Evolutionary conservation across 2,329 filamentous ascomycete species (phyloP).

Genomic region (Trichoderma aggressivum): DNA sequence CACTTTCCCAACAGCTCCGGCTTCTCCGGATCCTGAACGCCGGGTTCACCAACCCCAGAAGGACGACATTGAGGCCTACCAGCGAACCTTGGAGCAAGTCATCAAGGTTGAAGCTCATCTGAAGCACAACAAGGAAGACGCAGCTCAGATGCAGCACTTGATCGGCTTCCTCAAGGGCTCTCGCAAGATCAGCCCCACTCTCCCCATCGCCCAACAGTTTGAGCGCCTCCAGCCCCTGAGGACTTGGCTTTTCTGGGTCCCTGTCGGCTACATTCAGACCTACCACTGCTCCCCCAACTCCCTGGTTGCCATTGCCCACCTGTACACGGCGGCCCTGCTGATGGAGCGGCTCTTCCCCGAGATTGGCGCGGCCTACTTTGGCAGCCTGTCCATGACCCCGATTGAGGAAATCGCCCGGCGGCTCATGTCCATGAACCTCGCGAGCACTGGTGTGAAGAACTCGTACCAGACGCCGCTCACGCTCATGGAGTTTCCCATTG

Average conservation of each 20-base stretch:
- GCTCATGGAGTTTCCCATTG: slow-evolving; percentile 70
- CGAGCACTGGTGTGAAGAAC: slow-evolving; percentile 49
- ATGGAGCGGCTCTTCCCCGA: slow-evolving; percentile 91
- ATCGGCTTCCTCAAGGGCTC: slow-evolving; percentile 70
- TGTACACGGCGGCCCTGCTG: slow-evolving; percentile 83
- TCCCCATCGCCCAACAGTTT: slow-evolving; percentile 80
- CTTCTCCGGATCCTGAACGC: slow-evolving; percentile 59
- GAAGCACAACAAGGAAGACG: slow-evolving; percentile 66
- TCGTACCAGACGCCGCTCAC: slow-evolving; percentile 60
- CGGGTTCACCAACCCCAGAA: slow-evolving; percentile 61
- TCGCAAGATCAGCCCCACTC: slow-evolving; percentile 65
- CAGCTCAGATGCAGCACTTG: slow-evolving; percentile 65
- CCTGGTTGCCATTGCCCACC: slow-evolving; percentile 81
- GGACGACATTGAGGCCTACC: slow-evolving; percentile 67
- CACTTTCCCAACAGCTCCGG: slow-evolving; percentile 65
- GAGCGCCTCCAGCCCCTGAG: slow-evolving; percentile 83
- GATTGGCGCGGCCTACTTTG: slow-evolving; percentile 84
- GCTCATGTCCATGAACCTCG: slow-evolving; percentile 65
- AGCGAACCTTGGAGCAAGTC: slow-evolving; percentile 64
- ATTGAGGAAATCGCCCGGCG: slow-evolving; percentile 83
- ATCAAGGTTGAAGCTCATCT: slow-evolving; percentile 65
- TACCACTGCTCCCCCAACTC: slow-evolving; percentile 73
- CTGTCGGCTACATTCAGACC: slow-evolving; percentile 76
- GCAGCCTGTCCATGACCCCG: slow-evolving; percentile 71
- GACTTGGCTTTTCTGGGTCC: slow-evolving; percentile 95